phyloP scores from a whole-genome alignment of 1,139 yeast species.

The Kodamaea suecica region DNA sequence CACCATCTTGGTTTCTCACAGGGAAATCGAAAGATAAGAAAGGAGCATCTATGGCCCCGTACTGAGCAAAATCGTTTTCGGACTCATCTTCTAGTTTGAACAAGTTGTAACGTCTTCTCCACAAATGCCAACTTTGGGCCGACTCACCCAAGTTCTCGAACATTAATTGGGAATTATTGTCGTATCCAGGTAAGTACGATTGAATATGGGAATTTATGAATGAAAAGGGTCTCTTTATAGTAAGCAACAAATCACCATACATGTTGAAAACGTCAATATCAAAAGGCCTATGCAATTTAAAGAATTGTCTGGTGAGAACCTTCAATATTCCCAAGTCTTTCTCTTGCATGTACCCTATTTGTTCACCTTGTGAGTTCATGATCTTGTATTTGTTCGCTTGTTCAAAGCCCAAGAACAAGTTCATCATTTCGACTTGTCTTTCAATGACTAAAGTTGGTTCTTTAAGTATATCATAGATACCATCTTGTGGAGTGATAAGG shows the following conservation, averaged over 20 bases:
- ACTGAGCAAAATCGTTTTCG: conserved; percentile 57
- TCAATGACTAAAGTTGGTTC: conserved; percentile 87
- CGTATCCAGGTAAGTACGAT: conserved; percentile 58
- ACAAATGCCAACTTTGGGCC: conserved; percentile 89
- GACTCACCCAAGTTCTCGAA: conserved; percentile 73
- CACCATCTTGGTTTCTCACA: conserved; percentile 54
- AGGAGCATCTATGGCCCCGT: conserved; percentile 84
- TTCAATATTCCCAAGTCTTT: conserved; percentile 70
- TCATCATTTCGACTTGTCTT: conserved; percentile 84
- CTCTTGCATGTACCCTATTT: conserved; percentile 78
- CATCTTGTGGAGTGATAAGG: conserved; percentile 51
- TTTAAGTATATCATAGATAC: conserved; percentile 52
- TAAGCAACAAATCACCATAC: conserved; percentile 64
- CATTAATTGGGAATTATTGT: conserved; percentile 32
- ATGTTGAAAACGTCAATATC: conserved; percentile 76
- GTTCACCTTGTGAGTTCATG: conserved; percentile 69
- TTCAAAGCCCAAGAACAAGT: conserved; percentile 81
- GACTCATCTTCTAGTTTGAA: conserved; percentile 52
- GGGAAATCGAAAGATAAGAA: conserved; percentile 86
- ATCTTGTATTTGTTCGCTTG: conserved; percentile 81
- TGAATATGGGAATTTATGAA: conserved; percentile 86
- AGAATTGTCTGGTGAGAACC: conserved; percentile 74
- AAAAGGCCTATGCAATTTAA: conserved; percentile 82
- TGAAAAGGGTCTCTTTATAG: conserved; percentile 77
- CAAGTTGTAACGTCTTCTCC: conserved; percentile 85